Base-by-base conservation (phyloP, 1,284 basidiomycete species). In the Puccinia triticina region DNA sequence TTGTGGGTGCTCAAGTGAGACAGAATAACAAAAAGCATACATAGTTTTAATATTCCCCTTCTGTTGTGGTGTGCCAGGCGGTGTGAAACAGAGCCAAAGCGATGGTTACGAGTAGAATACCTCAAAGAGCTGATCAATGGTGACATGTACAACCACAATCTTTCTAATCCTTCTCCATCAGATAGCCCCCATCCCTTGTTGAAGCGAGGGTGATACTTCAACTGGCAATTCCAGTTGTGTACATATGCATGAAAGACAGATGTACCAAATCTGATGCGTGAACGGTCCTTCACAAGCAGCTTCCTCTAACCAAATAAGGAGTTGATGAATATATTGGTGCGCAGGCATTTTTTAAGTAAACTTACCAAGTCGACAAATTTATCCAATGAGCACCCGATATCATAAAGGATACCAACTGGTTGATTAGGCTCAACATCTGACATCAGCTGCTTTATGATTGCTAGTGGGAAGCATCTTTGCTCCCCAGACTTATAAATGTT, bases 241-340 rank as follows among this genome's bases (percentile, higher is more conserved):
- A 61, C 74, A 61, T 61, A 76, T 43, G 74, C 57, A 26, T 76
- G 74, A 23, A 76, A 76, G 18, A 76, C n/a, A 4, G 55, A 59
- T 26, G 55, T 76, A 5, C 55, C 74, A 72, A 72, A 72, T 53
- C 14, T 26, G 12, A 72, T 50, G 0, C 29, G 69, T 2, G 43
- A 5, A 2, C 69, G 46, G 3, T 72, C 16, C 18, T 72, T 7
- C 1, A 3, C 43, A 40, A 72, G n/a, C 7, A 72, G 69, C 5
- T 26, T 26, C 4, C 29, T 18, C 46, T 72, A 18, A 50, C 18
- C 14, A 50, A 8, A 50, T 11, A 50, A 18, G 3, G 2, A 50
- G 48, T 50, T 18, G 18, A 50, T 50, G 67, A 29, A 10, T 55
- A 55, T 21, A 55, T 11, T 34, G 8, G n/a, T 37, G 12, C 4